Evolutionary conservation across 208 protist genomes (phyloP).

Genomic region (Crithidia sp.): DNA sequence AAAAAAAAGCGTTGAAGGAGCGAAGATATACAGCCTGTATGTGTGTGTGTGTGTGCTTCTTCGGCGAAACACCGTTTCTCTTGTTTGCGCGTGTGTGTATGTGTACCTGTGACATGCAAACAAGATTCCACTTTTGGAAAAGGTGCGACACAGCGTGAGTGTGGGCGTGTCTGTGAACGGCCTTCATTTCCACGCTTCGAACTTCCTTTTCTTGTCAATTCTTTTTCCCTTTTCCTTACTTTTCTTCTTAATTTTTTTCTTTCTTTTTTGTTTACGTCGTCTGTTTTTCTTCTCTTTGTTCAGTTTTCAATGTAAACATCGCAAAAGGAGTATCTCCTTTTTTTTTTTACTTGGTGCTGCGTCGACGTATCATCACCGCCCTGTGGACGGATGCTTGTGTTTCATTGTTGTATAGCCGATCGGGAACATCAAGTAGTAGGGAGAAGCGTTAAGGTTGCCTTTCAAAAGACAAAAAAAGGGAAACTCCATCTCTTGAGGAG

Average conservation of each 20-base stretch:
- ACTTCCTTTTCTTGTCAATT: not conserved
- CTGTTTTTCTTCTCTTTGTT: no score
- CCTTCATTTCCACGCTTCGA: not conserved
- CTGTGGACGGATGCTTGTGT: constrained; percentile 22
- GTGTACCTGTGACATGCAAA: no score
- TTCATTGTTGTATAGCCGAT: constrained; percentile 20
- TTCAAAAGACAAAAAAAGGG: no score
- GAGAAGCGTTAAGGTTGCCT: no score
- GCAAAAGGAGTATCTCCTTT: constrained; percentile 7
- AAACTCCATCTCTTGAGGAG: not conserved
- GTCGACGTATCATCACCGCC: constrained; percentile 1
- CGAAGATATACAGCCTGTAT: not conserved
- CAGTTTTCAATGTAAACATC: no score
- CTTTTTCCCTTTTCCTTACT: not conserved
- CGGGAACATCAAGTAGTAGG: no score
- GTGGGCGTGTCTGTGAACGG: no score
- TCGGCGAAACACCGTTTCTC: constrained; percentile 11
- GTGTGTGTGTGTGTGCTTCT: not conserved
- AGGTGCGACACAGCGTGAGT: no score
- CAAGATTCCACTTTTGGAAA: no score
- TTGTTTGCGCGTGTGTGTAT: not conserved
- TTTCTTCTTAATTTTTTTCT: constrained; percentile 2
- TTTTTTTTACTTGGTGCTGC: constrained; percentile 22
- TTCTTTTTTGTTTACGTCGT: not conserved
- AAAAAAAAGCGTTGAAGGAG: not conserved